Conservation (phyloP, 2,329 filamentous ascomycete genomes). For the Zymoseptoria brevis region DNA sequence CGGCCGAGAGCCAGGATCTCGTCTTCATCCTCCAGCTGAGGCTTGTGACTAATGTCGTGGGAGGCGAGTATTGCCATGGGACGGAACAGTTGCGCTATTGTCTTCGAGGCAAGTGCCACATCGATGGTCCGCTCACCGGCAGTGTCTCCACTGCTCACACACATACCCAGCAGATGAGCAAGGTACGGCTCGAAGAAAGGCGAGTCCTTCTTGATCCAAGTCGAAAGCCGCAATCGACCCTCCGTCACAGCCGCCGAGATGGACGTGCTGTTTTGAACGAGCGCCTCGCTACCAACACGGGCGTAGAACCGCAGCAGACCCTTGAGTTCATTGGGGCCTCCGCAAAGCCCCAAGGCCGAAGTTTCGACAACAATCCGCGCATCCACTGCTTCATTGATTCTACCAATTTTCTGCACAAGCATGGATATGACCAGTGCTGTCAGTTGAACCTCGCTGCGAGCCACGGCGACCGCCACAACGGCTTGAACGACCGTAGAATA, state of each 20-base stretch:
- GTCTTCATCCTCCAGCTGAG: slow-evolving; percentile 42
- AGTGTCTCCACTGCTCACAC: slow-evolving; percentile 83
- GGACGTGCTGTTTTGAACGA: slow-evolving; percentile 58
- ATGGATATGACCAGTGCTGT: slow-evolving; percentile 89
- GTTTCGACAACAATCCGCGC: slow-evolving; percentile 77
- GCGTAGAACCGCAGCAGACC: slow-evolving; percentile 78
- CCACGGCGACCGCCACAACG: slow-evolving; percentile 79
- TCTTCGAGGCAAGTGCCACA: slow-evolving; percentile 70
- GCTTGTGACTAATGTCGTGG: slow-evolving; percentile 40
- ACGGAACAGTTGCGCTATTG: slow-evolving; percentile 79
- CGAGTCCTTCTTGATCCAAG: slow-evolving; percentile 58
- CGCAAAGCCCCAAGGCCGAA: slow-evolving; percentile 66
- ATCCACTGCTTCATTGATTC: slow-evolving; percentile 72
- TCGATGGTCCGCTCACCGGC: slow-evolving; percentile 42
- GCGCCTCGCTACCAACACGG: slow-evolving; percentile 64
- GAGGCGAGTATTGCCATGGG: slow-evolving; percentile 83
- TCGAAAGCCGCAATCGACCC: slow-evolving; percentile 72
- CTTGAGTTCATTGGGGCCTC: slow-evolving; percentile 74
- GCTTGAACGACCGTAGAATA: slow-evolving; percentile 90
- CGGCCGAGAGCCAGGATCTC: slow-evolving; percentile 53
- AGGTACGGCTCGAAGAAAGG: slow-evolving; percentile 77
- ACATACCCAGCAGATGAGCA: slow-evolving; percentile 71
- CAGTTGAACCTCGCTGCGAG: slow-evolving; percentile 81
- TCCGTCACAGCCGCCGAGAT: slow-evolving; percentile 68
- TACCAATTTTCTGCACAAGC: slow-evolving; percentile 89